Conservation (phyloP, 768 basidiomycete species). For the Mycena galopus region DNA sequence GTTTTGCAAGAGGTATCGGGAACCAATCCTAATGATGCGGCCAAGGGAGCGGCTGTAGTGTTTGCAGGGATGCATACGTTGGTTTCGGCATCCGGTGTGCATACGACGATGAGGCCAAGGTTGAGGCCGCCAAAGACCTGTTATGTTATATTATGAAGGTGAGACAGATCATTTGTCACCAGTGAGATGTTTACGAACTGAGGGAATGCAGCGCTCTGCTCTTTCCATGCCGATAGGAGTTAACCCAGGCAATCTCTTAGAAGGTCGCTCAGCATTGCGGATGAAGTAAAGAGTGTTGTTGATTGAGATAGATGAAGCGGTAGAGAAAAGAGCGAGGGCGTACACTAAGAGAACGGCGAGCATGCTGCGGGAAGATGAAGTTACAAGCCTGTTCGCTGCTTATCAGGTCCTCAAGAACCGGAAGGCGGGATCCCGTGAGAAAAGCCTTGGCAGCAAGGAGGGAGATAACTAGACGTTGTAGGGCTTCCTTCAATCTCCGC, state of each 20-base stretch:
- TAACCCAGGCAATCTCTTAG: neutral
- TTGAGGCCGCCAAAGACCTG: neutral
- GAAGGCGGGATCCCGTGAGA: neutral
- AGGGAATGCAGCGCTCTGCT: neutral
- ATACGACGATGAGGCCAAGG: neutral
- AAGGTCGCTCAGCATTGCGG: neutral
- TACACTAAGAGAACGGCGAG: neutral
- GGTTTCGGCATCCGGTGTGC: neutral
- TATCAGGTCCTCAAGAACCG: constrained; percentile 2
- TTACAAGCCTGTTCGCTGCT: neutral
- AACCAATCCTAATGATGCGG: neutral
- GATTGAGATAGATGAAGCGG: neutral
- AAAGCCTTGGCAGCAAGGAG: constrained; percentile 1
- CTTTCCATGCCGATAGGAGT: neutral
- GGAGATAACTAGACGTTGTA: neutral
- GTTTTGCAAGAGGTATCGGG: neutral
- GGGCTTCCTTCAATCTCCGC: too few species aligned
- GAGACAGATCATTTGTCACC: neutral
- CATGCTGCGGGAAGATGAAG: neutral
- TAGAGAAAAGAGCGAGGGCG: constrained; percentile 1
- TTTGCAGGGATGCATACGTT: neutral
- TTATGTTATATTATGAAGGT: neutral
- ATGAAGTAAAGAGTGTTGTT: constrained; percentile 1
- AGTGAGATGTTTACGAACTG: neutral
- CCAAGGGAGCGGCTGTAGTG: neutral